Evolutionary conservation across 495 filamentous ascomycete species (phyloP), one percentile per base, ranked within the genome.

Genomic region (Hypoxylon perforatum): DNA sequence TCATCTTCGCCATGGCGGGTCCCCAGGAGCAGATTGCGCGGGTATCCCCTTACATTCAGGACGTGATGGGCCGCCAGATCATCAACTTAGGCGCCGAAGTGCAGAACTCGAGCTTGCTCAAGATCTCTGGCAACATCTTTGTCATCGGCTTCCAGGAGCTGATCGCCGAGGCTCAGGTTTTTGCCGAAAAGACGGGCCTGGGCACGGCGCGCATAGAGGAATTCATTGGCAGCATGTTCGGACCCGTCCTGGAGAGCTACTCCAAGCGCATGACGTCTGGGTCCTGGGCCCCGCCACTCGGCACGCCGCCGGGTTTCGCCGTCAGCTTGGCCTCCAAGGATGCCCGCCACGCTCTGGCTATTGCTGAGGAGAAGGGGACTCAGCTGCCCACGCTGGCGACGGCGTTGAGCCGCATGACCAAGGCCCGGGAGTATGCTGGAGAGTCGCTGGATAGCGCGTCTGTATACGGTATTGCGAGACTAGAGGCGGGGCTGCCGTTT

Each of bases 111-210:
- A 84, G 86, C 11, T 80, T 78, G 0, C 77, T 93, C 25, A 94
- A 93, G 73, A 72, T 92, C 52, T 82, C 91, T 14, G 91, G 90
- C 30, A 93, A 93, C 67, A 89, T 88, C 3, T 90, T 91, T 74
- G 85, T 93, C 57, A 44, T 45, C 15, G 18, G 15, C 17, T 45
- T 50, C 23, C 10, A 17, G 81, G 81, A 85, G 68, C 75, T 79
- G 1, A 78, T 85, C 45, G 79, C 78, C 4, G 84, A 86, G 65
- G 78, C 82, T 1, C 83, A 85, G 59, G 82, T 85, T 21, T 82
- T 86, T 61, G 83, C 83, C 14, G 83, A 85, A 66, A 81, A 81
- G 66, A 80, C 80, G 2, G 82, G 82, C 1, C 75, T 86, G 4
- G 82, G 83, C n/a, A 78, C 80, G 1, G 73, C 69, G 19, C 73